These are phyloP conservation scores for Umbellularia californica DNA, from an alignment of 164 flowering plant genomes.

Conservation along the genomic window DNA sequence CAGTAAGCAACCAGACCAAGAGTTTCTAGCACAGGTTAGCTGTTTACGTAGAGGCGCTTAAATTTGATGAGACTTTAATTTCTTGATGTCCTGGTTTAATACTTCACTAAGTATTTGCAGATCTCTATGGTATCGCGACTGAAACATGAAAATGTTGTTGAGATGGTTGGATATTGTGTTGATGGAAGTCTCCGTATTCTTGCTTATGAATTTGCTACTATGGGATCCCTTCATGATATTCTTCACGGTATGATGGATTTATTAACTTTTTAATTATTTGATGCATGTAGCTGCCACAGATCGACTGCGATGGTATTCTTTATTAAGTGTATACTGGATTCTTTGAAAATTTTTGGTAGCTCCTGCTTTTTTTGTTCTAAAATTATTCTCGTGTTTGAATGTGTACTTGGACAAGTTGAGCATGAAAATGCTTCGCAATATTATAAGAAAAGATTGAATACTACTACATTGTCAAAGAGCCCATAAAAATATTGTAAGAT, in stretches of 20 bases:
- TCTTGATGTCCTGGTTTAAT: conserved; percentile 5
- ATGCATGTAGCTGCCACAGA: not conserved
- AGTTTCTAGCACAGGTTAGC: conserved; percentile 79
- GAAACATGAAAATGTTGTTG: conserved; percentile 73
- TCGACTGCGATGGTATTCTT: no score
- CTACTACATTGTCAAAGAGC: no score
- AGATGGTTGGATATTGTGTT: conserved; percentile 71
- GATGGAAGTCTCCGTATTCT: conserved; percentile 74
- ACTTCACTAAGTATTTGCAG: conserved; percentile 27
- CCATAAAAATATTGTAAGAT: no score
- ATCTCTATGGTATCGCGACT: conserved; percentile 84
- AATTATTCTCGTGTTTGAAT: no score
- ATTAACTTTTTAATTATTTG: no score
- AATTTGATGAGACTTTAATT: not conserved
- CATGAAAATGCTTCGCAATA: no score
- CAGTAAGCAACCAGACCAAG: conserved; percentile 84
- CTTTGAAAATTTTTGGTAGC: no score
- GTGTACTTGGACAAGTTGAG: no score
- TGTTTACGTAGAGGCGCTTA: not conserved
- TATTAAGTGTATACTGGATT: no score
- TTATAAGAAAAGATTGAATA: no score
- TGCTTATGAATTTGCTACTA: conserved; percentile 80
- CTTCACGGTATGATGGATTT: conserved; percentile 57
- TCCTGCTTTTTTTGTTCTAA: no score
- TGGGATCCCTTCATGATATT: conserved; percentile 88